Evolutionary conservation across 2,329 filamentous ascomycete species (phyloP).

Genomic region (Xylariaceae sp.): DNA sequence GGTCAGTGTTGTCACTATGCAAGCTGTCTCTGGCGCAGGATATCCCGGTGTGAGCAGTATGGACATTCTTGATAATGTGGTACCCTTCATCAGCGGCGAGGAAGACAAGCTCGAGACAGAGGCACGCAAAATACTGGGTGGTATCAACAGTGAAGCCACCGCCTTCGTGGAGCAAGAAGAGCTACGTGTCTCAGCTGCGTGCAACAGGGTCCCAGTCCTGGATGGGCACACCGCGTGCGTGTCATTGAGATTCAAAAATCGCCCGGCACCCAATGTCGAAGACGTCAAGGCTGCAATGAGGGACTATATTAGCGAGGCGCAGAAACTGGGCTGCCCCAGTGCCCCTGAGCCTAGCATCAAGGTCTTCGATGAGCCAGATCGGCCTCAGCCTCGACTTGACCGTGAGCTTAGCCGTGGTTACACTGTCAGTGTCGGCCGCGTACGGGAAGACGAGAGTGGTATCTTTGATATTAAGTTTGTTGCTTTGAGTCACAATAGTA

Average conservation of each 20-base stretch:
- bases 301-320: conserved; percentile 76
- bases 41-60: conserved; percentile 88
- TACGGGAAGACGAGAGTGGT: conserved; percentile 79
- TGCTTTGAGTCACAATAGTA: conserved; percentile 76
- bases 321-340: conserved; percentile 79
- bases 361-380: conserved; percentile 84
- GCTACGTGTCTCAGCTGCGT: conserved; percentile 78
- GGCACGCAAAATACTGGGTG: conserved; percentile 88
- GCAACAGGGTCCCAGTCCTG: conserved; percentile 90
- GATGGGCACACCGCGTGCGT: conserved; percentile 97
- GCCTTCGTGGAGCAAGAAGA: conserved; percentile 71
- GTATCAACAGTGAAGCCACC: conserved; percentile 64
- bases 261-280: conserved; percentile 69
- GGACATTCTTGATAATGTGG: conserved; percentile 95
- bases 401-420: conserved; percentile 82
- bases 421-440: conserved; percentile 82
- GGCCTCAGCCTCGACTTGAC: conserved; percentile 88
- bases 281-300: conserved; percentile 76
- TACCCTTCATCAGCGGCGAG: conserved; percentile 89
- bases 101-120: conserved; percentile 96
- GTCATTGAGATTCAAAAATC: conserved; percentile 73
- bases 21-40: conserved; percentile 89
- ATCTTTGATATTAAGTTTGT: conserved; percentile 96
- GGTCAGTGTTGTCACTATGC: conserved; percentile 82
- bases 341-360: conserved; percentile 77